Base-by-base conservation (phyloP, 23 red algal genomes). In the Pyropia haitanensis region DNA sequence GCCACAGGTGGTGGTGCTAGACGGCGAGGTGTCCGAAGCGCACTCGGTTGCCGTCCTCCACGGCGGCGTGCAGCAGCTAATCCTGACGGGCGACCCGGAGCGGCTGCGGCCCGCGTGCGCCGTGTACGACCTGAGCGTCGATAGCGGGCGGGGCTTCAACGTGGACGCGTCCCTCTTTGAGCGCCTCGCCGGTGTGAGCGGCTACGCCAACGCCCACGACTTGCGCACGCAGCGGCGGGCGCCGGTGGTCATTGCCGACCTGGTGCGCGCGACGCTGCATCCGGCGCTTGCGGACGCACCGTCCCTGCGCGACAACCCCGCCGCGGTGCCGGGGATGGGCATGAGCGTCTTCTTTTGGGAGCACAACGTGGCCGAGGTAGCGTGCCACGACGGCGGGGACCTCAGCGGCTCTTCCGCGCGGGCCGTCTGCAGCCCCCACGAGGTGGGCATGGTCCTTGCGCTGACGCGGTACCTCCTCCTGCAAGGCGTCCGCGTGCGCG, bases 141-240 rank as follows among this genome's bases (percentile, higher is more conserved):
- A 53, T 30, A 54, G 54, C 30, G 29, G 44, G 18, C 15, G 27
- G 14, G 15, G 56, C 0, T 65, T 67, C 48, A 61, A 31, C 17
- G 16, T 85, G 33, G 80, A 85, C 54, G 72, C 74, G n/a, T 85
- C 80, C 28, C 55, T 85, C 57, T 85, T 85, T 67, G 80, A 85
- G 30, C 49, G 80, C 17, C 64, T 85, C 16, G 69, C 44, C 12
- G 50, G 18, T 1, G 24, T 51, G 2, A 23, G 27, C 27, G 8
- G 39, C 19, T 31, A 14, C 27, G 27, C 48, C 6, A 22, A 58
- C 51, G 49, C 63, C 8, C 18, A 60, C 5, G 56, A 71, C 50
- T 59, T 85, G 5, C 19, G 17, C 29, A 27, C 46, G 12, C 80
- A 85, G 26, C 80, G 60, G 6, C 68, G 80, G 12, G 74, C 74